These are phyloP conservation scores for Colletotrichum viniferum DNA, from an alignment of 2,329 filamentous ascomycete species.

Conservation along the genomic window DNA sequence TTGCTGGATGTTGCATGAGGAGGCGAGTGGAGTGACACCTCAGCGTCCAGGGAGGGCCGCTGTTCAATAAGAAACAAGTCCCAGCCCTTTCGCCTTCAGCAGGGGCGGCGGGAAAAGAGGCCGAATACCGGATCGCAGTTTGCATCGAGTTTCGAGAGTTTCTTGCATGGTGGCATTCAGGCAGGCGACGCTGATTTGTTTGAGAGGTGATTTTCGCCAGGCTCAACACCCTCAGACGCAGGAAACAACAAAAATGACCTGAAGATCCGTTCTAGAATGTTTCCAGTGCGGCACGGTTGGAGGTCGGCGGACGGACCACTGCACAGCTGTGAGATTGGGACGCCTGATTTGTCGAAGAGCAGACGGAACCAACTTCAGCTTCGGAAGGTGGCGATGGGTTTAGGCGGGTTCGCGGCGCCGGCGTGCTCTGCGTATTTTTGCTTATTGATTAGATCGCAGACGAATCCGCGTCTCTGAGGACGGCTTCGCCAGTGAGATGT, in stretches of 20 bases:
- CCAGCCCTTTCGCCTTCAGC: neutral
- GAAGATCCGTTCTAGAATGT: slow-evolving; percentile 15
- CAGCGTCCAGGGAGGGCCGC: slow-evolving; percentile 15
- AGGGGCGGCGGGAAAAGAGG: neutral
- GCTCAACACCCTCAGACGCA: neutral
- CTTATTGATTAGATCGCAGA: neutral
- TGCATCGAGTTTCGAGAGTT: neutral
- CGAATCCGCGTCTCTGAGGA: neutral
- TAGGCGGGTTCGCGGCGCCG: neutral
- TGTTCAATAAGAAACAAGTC: slow-evolving; percentile 18
- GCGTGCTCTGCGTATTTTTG: neutral
- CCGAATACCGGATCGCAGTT: neutral
- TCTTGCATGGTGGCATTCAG: neutral
- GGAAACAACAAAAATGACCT: neutral
- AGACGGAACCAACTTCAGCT: neutral
- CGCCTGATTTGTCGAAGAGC: slow-evolving; percentile 3
- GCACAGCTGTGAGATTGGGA: neutral
- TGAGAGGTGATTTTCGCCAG: neutral
- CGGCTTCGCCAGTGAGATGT: neutral
- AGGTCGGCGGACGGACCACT: neutral
- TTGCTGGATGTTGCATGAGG: slow-evolving; percentile 16
- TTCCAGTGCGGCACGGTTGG: neutral
- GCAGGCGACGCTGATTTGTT: neutral
- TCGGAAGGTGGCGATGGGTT: slow-evolving; percentile 2
- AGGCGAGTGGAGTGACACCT: slow-evolving; percentile 16